Evolutionary conservation across 148 eudicot genomes (phyloP).

Genomic region (Dysphania ambrosioides): DNA sequence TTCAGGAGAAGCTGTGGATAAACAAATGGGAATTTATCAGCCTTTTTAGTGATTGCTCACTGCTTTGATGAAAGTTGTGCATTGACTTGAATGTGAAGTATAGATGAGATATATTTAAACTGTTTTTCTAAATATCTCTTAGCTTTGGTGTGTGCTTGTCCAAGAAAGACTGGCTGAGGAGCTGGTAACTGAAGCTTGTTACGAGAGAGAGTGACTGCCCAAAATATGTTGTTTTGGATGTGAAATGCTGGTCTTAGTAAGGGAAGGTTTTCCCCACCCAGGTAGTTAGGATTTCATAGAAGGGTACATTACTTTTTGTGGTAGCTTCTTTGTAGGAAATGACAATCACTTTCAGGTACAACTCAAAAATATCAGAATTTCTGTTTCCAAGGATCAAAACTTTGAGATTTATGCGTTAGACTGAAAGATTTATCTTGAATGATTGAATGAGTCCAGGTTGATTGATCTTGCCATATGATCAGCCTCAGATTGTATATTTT

Average conservation of each 20-base stretch:
- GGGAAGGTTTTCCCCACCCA: background rate
- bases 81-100: background rate
- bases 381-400: background rate
- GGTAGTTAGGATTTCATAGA: background rate
- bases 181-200: background rate
- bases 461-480: background rate
- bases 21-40: no score
- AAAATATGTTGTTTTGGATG: no score
- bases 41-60: background rate
- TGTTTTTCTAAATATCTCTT: background rate
- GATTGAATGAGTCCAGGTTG: background rate
- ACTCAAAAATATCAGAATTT: background rate
- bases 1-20: background rate
- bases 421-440: slow-evolving; percentile 3
- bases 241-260: background rate
- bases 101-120: background rate
- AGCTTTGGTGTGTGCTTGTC: background rate
- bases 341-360: background rate
- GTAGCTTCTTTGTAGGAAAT: background rate
- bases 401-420: no score
- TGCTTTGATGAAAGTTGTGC: background rate
- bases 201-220: no score
- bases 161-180: background rate
- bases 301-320: no score
- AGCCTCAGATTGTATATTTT: background rate